Evolutionary conservation across 2,329 filamentous ascomycete genomes (phyloP).

Genomic region (Didymella pinodella): DNA sequence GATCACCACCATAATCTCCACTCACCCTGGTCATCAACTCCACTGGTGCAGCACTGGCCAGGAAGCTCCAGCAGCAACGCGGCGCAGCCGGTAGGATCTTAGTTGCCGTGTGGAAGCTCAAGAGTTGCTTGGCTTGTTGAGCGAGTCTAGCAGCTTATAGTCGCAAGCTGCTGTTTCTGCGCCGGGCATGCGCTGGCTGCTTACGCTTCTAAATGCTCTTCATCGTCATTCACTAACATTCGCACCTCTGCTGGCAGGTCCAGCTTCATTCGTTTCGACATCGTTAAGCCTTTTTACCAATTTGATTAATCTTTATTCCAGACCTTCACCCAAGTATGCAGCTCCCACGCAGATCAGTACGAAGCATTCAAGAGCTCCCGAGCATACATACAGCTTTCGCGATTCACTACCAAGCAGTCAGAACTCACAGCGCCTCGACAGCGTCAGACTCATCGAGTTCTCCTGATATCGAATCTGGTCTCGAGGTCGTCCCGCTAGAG

Average conservation of each 20-base stretch:
- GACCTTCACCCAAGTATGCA: conserved; percentile 30
- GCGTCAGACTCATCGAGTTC: conserved; percentile 24
- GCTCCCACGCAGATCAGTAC: conserved; percentile 34
- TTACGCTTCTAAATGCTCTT: conserved; percentile 24
- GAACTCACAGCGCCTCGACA: conserved; percentile 21
- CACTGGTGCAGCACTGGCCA: conserved; percentile 19
- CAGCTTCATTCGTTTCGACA: conserved; percentile 14
- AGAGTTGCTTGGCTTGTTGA: conserved; percentile 9
- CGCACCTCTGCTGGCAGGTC: conserved; percentile 27
- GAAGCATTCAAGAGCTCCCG: conserved; percentile 36
- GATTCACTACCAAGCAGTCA: conserved; percentile 18
- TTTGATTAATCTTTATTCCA: conserved; percentile 16
- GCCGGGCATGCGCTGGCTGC: conserved; percentile 27
- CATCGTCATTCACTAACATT: conserved; percentile 14
- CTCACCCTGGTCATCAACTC: conserved; percentile 13
- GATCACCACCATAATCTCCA: conserved; percentile 20
- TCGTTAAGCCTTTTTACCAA: background rate
- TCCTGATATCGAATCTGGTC: conserved; percentile 37
- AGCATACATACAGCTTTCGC: conserved; percentile 42
- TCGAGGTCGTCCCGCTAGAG: conserved; percentile 44
- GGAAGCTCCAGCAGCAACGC: conserved; percentile 23
- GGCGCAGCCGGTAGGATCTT: conserved; percentile 25
- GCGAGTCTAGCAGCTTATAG: conserved; percentile 22
- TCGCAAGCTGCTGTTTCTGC: conserved; percentile 10
- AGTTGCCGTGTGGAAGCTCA: conserved; percentile 2